These are phyloP conservation scores for Albatrellus ellisii DNA, from an alignment of 768 basidiomycete species.

Conservation along the genomic window DNA sequence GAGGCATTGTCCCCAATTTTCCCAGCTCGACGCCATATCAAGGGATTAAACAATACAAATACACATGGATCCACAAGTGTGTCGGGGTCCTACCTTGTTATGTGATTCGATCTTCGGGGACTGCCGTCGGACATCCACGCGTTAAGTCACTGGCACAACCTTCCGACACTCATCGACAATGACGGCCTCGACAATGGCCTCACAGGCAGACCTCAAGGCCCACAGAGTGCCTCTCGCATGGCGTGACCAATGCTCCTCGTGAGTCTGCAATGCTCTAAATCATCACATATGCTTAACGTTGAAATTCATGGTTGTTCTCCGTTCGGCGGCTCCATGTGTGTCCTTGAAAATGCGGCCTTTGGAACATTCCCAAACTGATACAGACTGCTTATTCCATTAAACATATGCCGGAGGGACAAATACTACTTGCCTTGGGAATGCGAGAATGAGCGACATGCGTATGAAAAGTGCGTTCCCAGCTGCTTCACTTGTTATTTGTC, in stretches of 20 bases:
- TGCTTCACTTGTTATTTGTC: not conserved
- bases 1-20: no score
- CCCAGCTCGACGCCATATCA: no score
- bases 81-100: no score
- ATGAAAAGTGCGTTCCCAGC: constrained; percentile 58
- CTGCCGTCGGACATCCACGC: no score
- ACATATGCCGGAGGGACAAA: constrained; percentile 69
- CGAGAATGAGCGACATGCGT: constrained; percentile 73
- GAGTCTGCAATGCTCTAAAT: constrained; percentile 21
- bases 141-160: no score
- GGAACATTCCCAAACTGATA: not conserved
- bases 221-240: constrained; percentile 66
- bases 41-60: no score
- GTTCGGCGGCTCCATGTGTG: not conserved
- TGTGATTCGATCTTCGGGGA: no score
- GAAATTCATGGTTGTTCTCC: not conserved
- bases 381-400: constrained; percentile 80
- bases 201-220: constrained; percentile 70
- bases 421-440: constrained; percentile 88
- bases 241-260: constrained; percentile 91
- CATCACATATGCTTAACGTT: not conserved
- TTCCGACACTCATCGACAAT: constrained; percentile 2
- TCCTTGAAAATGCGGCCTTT: not conserved
- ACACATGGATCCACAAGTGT: no score
- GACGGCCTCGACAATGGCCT: constrained; percentile 71